A percentile compares a stretch with the other conserved stretches of the same genome.
These are phyloP conservation scores for Cystobasidium sp. DNA, from an alignment of 1,284 basidiomycete species.

Conservation along the genomic window DNA sequence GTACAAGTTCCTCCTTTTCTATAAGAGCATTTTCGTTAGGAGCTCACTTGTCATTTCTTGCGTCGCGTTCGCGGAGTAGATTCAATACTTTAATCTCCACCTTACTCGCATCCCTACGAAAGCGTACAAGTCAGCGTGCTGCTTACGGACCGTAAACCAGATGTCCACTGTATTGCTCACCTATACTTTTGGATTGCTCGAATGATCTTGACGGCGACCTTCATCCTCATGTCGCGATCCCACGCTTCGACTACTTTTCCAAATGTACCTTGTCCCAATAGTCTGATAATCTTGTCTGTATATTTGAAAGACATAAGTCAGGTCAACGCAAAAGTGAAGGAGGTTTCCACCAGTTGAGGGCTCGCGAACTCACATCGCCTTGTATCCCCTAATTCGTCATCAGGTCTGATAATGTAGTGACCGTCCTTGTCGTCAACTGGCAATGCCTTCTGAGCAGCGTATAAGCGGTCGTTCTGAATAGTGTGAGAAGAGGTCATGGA, in stretches of 20 bases:
- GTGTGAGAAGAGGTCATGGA: not conserved
- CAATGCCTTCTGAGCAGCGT: constrained; percentile 19
- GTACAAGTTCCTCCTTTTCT: not conserved
- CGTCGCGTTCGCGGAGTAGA: constrained; percentile 87
- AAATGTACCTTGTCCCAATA: constrained; percentile 97
- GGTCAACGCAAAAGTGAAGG: not conserved
- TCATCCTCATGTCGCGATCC: constrained; percentile 66
- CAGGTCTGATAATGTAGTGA: constrained; percentile 57
- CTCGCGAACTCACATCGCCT: constrained; percentile 39
- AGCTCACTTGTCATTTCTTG: constrained; percentile 82
- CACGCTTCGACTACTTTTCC: constrained; percentile 97
- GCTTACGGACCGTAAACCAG: not conserved
- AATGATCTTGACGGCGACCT: constrained; percentile 98
- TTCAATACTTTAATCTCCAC: constrained; percentile 96
- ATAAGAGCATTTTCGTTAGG: constrained; percentile 19
- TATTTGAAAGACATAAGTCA: constrained; percentile 3
- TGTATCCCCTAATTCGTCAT: constrained; percentile 54
- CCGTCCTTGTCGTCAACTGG: constrained; percentile 58
- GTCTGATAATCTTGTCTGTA: constrained; percentile 69
- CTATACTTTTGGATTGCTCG: constrained; percentile 57
- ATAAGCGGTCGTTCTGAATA: constrained; percentile 25
- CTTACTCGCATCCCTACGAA: constrained; percentile 86
- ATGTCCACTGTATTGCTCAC: constrained; percentile 2
- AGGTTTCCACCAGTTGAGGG: not conserved
- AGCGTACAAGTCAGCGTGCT: not conserved